Percentiles rank a stretch among this genome's conserved stretches.
phyloP scores from a whole-genome alignment of 2,329 filamentous ascomycete genomes.

The Hypoxylon rubiginosum region DNA sequence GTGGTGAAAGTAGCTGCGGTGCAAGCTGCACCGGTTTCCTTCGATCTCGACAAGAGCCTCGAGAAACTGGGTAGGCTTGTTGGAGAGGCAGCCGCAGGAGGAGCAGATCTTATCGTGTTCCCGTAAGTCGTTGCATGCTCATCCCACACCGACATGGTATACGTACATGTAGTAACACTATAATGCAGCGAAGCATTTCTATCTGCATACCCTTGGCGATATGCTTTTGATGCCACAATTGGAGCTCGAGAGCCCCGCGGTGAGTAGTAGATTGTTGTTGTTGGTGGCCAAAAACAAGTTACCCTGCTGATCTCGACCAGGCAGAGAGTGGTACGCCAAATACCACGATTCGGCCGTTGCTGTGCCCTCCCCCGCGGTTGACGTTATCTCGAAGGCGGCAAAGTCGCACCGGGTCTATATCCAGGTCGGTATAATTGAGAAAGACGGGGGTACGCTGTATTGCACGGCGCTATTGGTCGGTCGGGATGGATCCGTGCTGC shows the following conservation, averaged over 20 bases:
- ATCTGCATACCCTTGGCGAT: slow-evolving; percentile 59
- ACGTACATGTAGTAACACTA: slow-evolving; percentile 8
- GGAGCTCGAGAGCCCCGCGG: slow-evolving; percentile 57
- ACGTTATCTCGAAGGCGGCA: slow-evolving; percentile 52
- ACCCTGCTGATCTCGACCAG: slow-evolving; percentile 42
- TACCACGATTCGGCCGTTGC: slow-evolving; percentile 57
- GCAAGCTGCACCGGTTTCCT: slow-evolving; percentile 57
- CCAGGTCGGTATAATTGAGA: slow-evolving; percentile 58
- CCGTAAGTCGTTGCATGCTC: slow-evolving; percentile 51
- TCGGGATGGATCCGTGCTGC: slow-evolving; percentile 53
- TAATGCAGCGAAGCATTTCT: slow-evolving; percentile 55
- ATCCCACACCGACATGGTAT: slow-evolving; percentile 20
- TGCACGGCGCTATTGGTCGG: slow-evolving; percentile 56
- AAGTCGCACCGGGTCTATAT: slow-evolving; percentile 53
- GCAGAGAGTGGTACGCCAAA: slow-evolving; percentile 58
- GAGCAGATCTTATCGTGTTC: slow-evolving; percentile 58
- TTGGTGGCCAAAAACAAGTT: slow-evolving; percentile 8
- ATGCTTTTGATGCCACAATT: slow-evolving; percentile 59
- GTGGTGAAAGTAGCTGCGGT: slow-evolving; percentile 56
- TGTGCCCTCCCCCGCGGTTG: slow-evolving; percentile 56
- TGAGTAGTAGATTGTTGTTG: slow-evolving; percentile 40
- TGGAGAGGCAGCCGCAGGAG: slow-evolving; percentile 52
- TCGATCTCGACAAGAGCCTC: slow-evolving; percentile 55
- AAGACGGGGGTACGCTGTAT: slow-evolving; percentile 57
- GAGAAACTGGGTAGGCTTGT: slow-evolving; percentile 53